Conservation (phyloP, 345 rosid genomes). For the Excoecaria agallocha region DNA sequence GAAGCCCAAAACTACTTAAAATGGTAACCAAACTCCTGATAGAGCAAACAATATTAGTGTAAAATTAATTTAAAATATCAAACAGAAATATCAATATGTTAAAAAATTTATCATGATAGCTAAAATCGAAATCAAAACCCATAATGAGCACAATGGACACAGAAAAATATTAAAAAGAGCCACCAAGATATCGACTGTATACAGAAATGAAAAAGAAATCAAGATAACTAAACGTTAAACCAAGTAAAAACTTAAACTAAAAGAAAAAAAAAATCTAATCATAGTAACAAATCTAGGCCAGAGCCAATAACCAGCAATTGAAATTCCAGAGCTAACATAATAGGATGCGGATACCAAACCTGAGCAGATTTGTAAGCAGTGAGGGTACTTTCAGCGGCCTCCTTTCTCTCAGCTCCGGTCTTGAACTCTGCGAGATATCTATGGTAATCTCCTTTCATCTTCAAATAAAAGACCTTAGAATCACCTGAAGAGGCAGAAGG, state of each 20-base stretch:
- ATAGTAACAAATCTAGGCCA: neutral
- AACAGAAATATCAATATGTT: too few relatives aligned
- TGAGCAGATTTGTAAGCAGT: constrained; percentile 87
- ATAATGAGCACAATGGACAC: too few relatives aligned
- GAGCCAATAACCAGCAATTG: neutral
- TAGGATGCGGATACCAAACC: constrained; percentile 33
- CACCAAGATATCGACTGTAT: too few relatives aligned
- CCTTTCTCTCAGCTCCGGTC: constrained; percentile 77
- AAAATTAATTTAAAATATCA: neutral
- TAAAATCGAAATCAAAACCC: neutral
- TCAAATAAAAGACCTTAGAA: constrained; percentile 80
- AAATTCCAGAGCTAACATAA: neutral
- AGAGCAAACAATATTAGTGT: neutral
- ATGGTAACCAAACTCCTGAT: neutral
- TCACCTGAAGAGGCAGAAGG: constrained; percentile 71
- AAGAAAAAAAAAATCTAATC: too few relatives aligned
- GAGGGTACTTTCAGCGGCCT: constrained; percentile 81
- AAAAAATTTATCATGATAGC: neutral
- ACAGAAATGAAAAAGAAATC: too few relatives aligned
- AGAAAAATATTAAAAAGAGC: too few relatives aligned
- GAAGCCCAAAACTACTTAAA: neutral
- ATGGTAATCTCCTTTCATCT: constrained; percentile 93
- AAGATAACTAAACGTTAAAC: too few relatives aligned
- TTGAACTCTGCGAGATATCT: constrained; percentile 89
- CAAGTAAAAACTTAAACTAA: neutral